A percentile compares a stretch with the other conserved stretches of the same genome.
These are phyloP conservation scores for Daldinia decipiens DNA, from an alignment of 495 filamentous ascomycete genomes.

Conservation along the genomic window DNA sequence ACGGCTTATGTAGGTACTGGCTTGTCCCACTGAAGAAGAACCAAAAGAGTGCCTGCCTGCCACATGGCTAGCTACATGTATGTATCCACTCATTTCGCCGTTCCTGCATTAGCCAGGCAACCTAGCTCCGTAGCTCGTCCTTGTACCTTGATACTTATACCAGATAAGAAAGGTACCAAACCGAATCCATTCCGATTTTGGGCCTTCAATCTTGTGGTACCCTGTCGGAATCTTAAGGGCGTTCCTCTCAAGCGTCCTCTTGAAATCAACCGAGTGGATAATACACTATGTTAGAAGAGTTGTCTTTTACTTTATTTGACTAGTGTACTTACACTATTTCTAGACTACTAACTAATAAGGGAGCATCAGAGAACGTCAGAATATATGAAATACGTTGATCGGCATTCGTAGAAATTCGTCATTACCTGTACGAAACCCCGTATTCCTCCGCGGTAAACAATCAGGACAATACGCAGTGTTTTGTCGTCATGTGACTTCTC, in stretches of 20 bases:
- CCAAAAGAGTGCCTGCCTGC: constrained; percentile 20
- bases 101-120: constrained; percentile 44
- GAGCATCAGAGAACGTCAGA: neutral
- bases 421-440: neutral
- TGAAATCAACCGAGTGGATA: constrained; percentile 1
- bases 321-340: neutral
- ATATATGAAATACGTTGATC: constrained; percentile 5
- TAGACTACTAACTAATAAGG: constrained; percentile 8
- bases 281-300: neutral
- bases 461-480: constrained; percentile 29
- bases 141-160: constrained; percentile 23
- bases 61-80: constrained; percentile 44
- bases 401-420: constrained; percentile 11
- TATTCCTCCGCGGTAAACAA: constrained; percentile 17
- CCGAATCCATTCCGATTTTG: constrained; percentile 24
- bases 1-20: constrained; percentile 16
- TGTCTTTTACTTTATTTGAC: neutral
- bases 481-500: constrained; percentile 37
- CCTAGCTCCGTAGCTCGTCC: neutral
- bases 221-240: constrained; percentile 15
- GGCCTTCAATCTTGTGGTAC: constrained; percentile 7
- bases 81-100: constrained; percentile 22
- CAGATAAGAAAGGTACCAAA: constrained; percentile 27
- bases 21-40: constrained; percentile 23
- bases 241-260: constrained; percentile 5